phyloP scores from a whole-genome alignment of 2,329 filamentous ascomycete genomes.

The Epichloe gansuensis region DNA sequence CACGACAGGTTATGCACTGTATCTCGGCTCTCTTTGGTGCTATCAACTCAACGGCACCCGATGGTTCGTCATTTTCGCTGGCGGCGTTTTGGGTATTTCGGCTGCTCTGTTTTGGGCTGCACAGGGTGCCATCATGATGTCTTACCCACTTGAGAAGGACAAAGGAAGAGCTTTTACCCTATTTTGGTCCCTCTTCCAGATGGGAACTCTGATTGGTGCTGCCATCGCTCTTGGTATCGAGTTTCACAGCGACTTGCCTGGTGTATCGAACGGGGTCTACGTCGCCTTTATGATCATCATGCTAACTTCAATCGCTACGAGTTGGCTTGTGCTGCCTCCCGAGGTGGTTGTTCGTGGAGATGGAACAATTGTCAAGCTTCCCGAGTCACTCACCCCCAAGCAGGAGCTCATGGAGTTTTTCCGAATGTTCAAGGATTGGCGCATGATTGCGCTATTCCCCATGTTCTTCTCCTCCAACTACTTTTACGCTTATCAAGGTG shows the following conservation, averaged over 20 bases:
- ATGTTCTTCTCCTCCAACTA: conserved; percentile 76
- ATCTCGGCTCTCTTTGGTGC: conserved; percentile 7
- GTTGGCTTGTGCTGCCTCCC: conserved; percentile 9
- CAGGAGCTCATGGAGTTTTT: conserved; percentile 8
- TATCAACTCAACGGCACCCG: conserved; percentile 4
- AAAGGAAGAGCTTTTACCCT: conserved; percentile 82
- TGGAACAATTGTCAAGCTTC: conserved; percentile 3
- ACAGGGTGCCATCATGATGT: conserved; percentile 79
- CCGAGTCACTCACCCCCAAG: conserved; percentile 5
- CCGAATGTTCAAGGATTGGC: conserved; percentile 11
- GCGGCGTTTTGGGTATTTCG: conserved; percentile 61
- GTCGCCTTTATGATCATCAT: conserved; percentile 7
- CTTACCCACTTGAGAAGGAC: conserved; percentile 65
- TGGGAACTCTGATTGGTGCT: conserved; percentile 69
- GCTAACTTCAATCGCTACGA: conserved; percentile 8
- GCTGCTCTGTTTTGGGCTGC: conserved; percentile 71
- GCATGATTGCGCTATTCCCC: conserved; percentile 58
- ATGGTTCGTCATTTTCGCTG: conserved; percentile 43
- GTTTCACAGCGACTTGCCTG: conserved; percentile 3
- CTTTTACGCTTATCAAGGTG: conserved; percentile 74
- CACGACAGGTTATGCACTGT: conserved; percentile 4
- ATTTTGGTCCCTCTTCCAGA: conserved; percentile 94
- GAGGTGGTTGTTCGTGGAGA: conserved; percentile 8
- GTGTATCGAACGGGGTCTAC: conserved; percentile 4
- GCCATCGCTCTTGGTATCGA: conserved; percentile 15